A percentile compares a stretch with the other conserved stretches of the same genome.
These are phyloP conservation scores for Venturia oleaginea DNA, from an alignment of 2,329 filamentous ascomycete species.

Conservation along the genomic window DNA sequence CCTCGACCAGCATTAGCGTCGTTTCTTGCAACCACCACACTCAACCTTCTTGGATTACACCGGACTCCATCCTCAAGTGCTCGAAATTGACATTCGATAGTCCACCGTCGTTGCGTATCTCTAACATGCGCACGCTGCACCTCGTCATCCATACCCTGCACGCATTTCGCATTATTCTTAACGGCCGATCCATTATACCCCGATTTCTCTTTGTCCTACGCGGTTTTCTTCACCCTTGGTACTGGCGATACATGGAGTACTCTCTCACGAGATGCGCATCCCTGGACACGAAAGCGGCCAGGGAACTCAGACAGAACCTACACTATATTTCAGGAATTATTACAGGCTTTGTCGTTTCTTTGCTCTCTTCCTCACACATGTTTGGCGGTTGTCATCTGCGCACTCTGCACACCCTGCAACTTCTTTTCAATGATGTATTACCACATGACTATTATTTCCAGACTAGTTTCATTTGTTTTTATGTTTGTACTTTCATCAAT, in stretches of 20 bases:
- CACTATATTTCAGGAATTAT: neutral
- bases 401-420: neutral
- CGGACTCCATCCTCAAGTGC: neutral
- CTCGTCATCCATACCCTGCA: slow-evolving; percentile 3
- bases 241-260: neutral
- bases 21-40: slow-evolving; percentile 8
- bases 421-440: slow-evolving; percentile 2
- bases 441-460: neutral
- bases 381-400: neutral
- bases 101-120: neutral
- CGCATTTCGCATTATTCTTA: neutral
- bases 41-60: neutral
- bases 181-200: slow-evolving; percentile 6
- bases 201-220: neutral
- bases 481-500: neutral
- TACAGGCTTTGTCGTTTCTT: neutral
- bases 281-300: neutral
- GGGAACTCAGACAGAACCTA: neutral
- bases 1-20: neutral
- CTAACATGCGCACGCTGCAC: neutral
- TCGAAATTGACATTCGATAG: neutral
- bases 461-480: neutral
- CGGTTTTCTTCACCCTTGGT: slow-evolving; percentile 1
- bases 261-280: slow-evolving; percentile 4
- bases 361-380: neutral